phyloP scores from a whole-genome alignment of 768 basidiomycete genomes.

The Sporobolomyces roseus region DNA sequence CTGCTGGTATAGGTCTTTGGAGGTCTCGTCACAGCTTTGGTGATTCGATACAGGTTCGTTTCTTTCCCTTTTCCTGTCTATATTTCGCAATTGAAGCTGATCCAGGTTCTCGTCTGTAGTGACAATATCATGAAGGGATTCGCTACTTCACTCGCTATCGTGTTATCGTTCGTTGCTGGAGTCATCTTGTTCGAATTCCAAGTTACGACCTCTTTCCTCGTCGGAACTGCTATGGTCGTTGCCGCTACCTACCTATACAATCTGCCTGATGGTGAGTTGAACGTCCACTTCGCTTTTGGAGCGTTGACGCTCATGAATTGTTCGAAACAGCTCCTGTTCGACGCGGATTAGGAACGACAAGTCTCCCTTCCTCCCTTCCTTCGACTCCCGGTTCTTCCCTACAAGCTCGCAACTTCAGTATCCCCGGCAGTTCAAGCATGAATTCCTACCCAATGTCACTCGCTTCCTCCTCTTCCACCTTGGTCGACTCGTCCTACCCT shows the following conservation, averaged over 20 bases:
- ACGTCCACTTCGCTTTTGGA: neutral
- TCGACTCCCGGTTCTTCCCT: constrained; percentile 3
- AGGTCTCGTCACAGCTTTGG: constrained; percentile 86
- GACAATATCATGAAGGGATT: constrained; percentile 60
- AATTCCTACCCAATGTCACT: constrained; percentile 4
- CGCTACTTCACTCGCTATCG: constrained; percentile 87
- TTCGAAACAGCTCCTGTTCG: neutral
- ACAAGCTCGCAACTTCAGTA: neutral
- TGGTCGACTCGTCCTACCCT: constrained; percentile 7
- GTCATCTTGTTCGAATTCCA: constrained; percentile 84
- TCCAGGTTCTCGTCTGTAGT: neutral
- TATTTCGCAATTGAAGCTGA: neutral
- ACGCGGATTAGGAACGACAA: neutral
- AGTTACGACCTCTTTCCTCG: constrained; percentile 77
- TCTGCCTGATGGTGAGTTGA: constrained; percentile 54
- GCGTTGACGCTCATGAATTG: neutral
- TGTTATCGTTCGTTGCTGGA: constrained; percentile 88
- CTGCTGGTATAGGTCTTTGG: constrained; percentile 66
- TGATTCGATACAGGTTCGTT: constrained; percentile 79
- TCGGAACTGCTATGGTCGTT: constrained; percentile 78
- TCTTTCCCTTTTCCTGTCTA: constrained; percentile 47
- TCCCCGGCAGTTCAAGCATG: constrained; percentile 7
- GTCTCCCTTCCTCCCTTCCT: constrained; percentile 18
- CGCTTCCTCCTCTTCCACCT: neutral
- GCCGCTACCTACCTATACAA: constrained; percentile 90